Conservation (phyloP, 352 stramenopile genomes). For the Globisporangium mamillatum region DNA sequence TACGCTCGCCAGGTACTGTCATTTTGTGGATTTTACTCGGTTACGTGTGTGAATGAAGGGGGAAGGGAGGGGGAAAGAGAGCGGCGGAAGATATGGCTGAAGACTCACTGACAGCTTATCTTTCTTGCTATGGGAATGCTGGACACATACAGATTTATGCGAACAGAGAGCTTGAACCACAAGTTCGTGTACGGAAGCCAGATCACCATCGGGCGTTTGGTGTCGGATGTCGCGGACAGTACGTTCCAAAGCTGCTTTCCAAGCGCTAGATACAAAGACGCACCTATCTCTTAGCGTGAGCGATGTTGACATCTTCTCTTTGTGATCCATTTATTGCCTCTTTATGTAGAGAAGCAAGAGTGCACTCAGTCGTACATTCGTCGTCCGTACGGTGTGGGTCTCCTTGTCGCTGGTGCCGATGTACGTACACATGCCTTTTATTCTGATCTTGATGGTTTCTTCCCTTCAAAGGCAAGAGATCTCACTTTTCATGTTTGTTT, state of each 20-base stretch:
- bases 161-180: slow-evolving; percentile 98
- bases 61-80: neutral
- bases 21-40: neutral
- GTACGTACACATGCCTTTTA: slow-evolving; percentile 41
- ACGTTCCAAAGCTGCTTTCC: slow-evolving; percentile 4
- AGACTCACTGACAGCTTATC: slow-evolving; percentile 6
- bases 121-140: neutral
- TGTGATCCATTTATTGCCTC: neutral
- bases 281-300: neutral
- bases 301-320: neutral
- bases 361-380: slow-evolving; percentile 99
- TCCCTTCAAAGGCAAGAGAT: neutral
- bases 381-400: slow-evolving; percentile 97
- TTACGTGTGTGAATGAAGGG: slow-evolving; percentile 1
- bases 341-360: slow-evolving; percentile 90
- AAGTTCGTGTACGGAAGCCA: slow-evolving; percentile 98
- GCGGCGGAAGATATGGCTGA: neutral
- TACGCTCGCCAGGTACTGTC: slow-evolving; percentile 79
- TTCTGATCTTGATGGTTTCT: neutral
- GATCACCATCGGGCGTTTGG: slow-evolving; percentile 93
- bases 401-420: slow-evolving; percentile 92
- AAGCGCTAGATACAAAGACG: neutral
- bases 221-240: slow-evolving; percentile 96
- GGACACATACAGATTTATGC: slow-evolving; percentile 79
- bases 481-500: slow-evolving; percentile 12